Evolutionary conservation across 805 yeast genomes (phyloP).

Genomic region (Cyberlindnera euphorbiae): DNA sequence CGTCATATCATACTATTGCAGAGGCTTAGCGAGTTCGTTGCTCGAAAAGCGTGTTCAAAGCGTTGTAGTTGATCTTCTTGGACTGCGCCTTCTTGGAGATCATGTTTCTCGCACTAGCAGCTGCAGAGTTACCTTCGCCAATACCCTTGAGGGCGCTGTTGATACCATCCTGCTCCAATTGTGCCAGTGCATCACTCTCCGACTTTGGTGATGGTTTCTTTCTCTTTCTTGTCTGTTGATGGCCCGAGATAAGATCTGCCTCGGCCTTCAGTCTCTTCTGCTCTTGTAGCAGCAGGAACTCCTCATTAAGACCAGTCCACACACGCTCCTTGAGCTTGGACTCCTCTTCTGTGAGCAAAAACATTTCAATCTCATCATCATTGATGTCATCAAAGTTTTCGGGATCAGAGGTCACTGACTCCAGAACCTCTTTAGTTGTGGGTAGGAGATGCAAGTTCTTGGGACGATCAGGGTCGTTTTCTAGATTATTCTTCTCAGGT

Average conservation of each 20-base stretch:
- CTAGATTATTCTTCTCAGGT: slow-evolving; percentile 11
- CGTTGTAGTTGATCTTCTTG: slow-evolving; percentile 85
- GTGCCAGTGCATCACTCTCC: slow-evolving; percentile 30
- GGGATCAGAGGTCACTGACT: slow-evolving; percentile 52
- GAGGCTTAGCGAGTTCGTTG: no score
- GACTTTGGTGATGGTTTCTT: slow-evolving; percentile 31
- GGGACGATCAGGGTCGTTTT: slow-evolving; percentile 42
- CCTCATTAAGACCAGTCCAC: slow-evolving; percentile 89
- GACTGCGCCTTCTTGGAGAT: slow-evolving; percentile 72
- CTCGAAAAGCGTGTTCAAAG: slow-evolving; percentile 56
- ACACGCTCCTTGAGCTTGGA: slow-evolving; percentile 69
- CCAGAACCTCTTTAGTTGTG: slow-evolving; percentile 49
- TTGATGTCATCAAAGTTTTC: slow-evolving; percentile 71
- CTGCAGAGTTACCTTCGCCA: slow-evolving; percentile 49
- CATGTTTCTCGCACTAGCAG: slow-evolving; percentile 76
- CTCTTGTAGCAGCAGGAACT: slow-evolving; percentile 80
- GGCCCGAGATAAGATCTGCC: slow-evolving; percentile 85
- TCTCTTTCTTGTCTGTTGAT: slow-evolving; percentile 50
- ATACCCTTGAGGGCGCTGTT: slow-evolving; percentile 41
- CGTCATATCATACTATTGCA: no score
- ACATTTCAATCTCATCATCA: slow-evolving; percentile 69
- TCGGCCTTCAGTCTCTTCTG: slow-evolving; percentile 76
- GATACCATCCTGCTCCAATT: slow-evolving; percentile 30
- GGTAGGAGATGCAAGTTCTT: slow-evolving; percentile 55
- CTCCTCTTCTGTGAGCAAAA: slow-evolving; percentile 65